Conservation (phyloP, 805 yeast genomes). For the Teunomyces lycoperdinae region DNA sequence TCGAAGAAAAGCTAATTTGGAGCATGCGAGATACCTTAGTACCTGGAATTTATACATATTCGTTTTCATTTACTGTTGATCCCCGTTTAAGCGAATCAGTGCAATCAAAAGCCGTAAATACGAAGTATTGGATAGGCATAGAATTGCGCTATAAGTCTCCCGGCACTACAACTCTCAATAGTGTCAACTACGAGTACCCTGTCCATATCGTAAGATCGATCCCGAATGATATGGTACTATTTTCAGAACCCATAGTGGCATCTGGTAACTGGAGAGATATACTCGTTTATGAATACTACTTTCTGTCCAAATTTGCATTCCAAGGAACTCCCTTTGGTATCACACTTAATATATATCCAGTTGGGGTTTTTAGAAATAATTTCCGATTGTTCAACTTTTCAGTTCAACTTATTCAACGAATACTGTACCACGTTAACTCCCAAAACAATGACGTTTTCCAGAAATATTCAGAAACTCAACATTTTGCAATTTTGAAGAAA, state of each 20-base stretch:
- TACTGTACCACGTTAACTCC: slow-evolving; percentile 3
- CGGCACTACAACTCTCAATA: not conserved
- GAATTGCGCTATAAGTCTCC: not conserved
- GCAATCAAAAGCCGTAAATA: not conserved
- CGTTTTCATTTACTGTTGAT: slow-evolving; percentile 12
- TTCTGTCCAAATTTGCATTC: slow-evolving; percentile 14
- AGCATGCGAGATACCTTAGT: slow-evolving; percentile 1
- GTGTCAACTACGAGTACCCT: not conserved
- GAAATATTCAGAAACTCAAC: slow-evolving; percentile 6
- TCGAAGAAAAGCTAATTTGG: slow-evolving; percentile 9
- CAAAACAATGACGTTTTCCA: not conserved
- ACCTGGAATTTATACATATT: slow-evolving; percentile 12
- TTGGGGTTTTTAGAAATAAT: slow-evolving; percentile 1
- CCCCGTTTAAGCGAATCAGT: slow-evolving; percentile 11
- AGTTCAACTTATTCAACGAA: slow-evolving; percentile 10
- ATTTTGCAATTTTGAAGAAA: not conserved
- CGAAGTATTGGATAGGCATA: not conserved
- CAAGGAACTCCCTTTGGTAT: slow-evolving; percentile 9
- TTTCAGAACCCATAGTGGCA: slow-evolving; percentile 11
- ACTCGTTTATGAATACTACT: slow-evolving; percentile 14
- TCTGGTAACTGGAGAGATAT: slow-evolving; percentile 18
- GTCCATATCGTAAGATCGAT: slow-evolving; percentile 1
- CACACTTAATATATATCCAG: slow-evolving; percentile 9
- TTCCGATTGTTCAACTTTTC: slow-evolving; percentile 10
- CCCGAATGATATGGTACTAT: not conserved